Conservation (phyloP, 2,329 filamentous ascomycete genomes). For the Knufia fluminis region DNA sequence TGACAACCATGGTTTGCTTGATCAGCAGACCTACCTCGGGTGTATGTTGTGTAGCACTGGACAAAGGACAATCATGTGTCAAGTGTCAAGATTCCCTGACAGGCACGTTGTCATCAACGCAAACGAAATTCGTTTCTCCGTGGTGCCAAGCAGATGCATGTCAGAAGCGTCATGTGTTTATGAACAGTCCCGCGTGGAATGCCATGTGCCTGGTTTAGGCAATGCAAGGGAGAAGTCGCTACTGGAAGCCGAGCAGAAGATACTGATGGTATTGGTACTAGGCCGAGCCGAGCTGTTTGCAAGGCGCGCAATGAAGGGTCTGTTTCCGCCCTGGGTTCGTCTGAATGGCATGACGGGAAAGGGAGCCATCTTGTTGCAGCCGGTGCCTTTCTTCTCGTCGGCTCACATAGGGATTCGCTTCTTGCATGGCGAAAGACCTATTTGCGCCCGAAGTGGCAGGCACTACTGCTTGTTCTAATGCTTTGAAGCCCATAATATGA, state of each 20-base stretch:
- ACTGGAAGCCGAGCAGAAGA: background rate
- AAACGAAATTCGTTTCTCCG: too few species aligned
- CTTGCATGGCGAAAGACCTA: background rate
- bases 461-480: background rate
- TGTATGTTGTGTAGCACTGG: background rate
- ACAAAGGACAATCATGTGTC: background rate
- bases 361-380: background rate
- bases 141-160: too few species aligned
- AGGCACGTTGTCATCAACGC: too few species aligned
- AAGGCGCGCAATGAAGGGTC: constrained; percentile 3
- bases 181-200: too few species aligned
- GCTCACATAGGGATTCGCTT: background rate
- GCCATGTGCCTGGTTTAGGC: background rate
- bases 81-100: background rate
- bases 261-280: too few species aligned
- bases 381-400: background rate
- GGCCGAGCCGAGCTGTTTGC: too few species aligned
- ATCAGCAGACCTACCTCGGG: background rate
- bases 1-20: background rate
- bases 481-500: background rate
- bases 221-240: background rate
- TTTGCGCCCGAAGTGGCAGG: background rate
- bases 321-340: background rate
- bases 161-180: too few species aligned
- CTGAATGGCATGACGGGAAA: background rate